phyloP scores from a whole-genome alignment of 139 green algal species.

The Chlorella sorokiniana region DNA sequence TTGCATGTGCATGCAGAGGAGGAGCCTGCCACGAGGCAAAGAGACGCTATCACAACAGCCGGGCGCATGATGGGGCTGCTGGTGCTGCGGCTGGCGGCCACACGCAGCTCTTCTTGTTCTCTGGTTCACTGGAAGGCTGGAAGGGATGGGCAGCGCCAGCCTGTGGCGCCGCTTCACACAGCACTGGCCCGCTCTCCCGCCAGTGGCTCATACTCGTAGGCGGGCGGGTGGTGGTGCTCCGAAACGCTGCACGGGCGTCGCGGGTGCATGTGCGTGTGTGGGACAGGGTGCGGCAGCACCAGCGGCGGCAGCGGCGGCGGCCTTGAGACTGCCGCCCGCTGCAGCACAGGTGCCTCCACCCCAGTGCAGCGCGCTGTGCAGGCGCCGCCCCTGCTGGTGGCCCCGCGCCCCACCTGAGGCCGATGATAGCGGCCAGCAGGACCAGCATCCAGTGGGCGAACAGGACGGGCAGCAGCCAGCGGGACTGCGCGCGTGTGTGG shows the following conservation, averaged over 20 bases:
- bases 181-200: background rate
- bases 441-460: conserved; percentile 39
- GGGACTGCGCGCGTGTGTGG: background rate
- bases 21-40: too few relatives aligned
- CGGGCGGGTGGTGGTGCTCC: background rate
- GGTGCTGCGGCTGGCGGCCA: too few relatives aligned
- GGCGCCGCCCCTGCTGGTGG: too few relatives aligned
- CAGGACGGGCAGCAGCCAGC: conserved; percentile 37
- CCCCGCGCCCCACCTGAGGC: conserved; percentile 17
- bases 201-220: conserved; percentile 40
- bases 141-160: background rate
- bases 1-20: too few relatives aligned
- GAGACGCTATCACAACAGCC: too few relatives aligned
- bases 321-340: too few relatives aligned
- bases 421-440: conserved; percentile 33
- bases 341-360: too few relatives aligned
- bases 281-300: background rate
- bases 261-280: background rate
- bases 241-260: background rate
- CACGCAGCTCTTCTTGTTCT: too few relatives aligned
- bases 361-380: too few relatives aligned
- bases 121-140: too few relatives aligned
- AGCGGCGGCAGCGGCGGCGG: too few relatives aligned
- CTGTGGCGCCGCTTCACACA: background rate
- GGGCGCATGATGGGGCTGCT: too few relatives aligned